Conservation (phyloP, 2,329 filamentous ascomycete species). For the Sarocladiaceae sp. region DNA sequence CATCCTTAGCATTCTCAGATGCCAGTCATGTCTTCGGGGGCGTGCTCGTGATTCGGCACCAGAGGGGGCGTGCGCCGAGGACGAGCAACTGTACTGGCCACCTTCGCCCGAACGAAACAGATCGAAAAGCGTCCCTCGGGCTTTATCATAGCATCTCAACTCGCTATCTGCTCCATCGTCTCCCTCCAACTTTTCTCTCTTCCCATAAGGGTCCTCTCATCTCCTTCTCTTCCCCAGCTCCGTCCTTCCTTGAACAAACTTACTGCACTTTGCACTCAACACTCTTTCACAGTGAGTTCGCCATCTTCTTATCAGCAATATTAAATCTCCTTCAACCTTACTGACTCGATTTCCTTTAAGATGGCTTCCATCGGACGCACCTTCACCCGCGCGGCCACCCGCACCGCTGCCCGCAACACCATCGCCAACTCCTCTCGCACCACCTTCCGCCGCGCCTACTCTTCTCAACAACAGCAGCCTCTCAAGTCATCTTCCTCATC, state of each 20-base stretch:
- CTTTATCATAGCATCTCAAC: no score
- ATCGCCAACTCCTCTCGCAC: slow-evolving; percentile 56
- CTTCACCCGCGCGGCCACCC: slow-evolving; percentile 52
- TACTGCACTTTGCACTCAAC: neutral
- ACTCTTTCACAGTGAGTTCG: neutral
- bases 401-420: slow-evolving; percentile 49
- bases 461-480: slow-evolving; percentile 55
- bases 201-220: no score
- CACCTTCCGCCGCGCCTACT: slow-evolving; percentile 74
- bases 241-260: no score
- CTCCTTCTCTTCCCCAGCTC: no score
- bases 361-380: slow-evolving; percentile 43
- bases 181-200: no score
- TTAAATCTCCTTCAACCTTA: neutral
- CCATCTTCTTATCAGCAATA: neutral
- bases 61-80: no score
- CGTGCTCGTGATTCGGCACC: no score
- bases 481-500: slow-evolving; percentile 43
- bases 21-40: slow-evolving; percentile 5
- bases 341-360: slow-evolving; percentile 13
- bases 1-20: neutral
- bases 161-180: no score
- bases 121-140: no score
- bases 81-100: no score
- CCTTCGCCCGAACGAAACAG: no score